Evolutionary conservation across 208 protist species (phyloP), one percentile per base, ranked within the genome.

Genomic region (Phytomonas francai): DNA sequence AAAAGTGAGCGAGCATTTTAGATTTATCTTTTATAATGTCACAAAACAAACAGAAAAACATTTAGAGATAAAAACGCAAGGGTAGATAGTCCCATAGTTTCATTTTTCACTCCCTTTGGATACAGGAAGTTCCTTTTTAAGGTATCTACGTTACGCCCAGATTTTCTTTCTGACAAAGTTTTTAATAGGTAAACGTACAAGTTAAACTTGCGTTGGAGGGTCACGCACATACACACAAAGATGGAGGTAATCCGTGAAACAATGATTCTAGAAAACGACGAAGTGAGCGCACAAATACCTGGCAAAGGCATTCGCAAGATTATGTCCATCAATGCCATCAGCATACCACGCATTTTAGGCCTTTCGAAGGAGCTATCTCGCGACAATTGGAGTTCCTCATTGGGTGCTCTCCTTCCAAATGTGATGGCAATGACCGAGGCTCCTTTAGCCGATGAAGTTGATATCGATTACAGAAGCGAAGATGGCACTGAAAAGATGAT

Each of bases 371-470:
- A 78, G 27, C 25, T 31, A 16, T 34, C 32, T 19, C 68, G 70
- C 30, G 34, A 74, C 25, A 69, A 34, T 19, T 79, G 63, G 68
- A 58, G 69, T 32, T 49, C 45, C 42, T 62, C 70, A 32, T 27
- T 79, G 58, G 75, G 75, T 57, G 45, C 49, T 16, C 74, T 79
- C 3, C 33, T 78, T 27, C 73, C 68, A 7, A 51, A 42, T 19
- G 61, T 80, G 29, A 73, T 85, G 77, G 68, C 51, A 30, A 70
- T 73, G 70, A 78, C 73, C 3, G 77, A 78, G 27, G 31, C 73
- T 9, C 77, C 73, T 0, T 65, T 85, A n/a, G 42, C 65, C 19
- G 67, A 54, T 27, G 59, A 71, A 7, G 67, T 68, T 2, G 39
- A n/a, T 16, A 74, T 85, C 3, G 69, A 74, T 57, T 67, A 59